Percentiles rank a stretch among this genome's conserved stretches.
Evolutionary conservation across 768 basidiomycete genomes (phyloP).

Genomic region (Strobilomyces echinocephalus): DNA sequence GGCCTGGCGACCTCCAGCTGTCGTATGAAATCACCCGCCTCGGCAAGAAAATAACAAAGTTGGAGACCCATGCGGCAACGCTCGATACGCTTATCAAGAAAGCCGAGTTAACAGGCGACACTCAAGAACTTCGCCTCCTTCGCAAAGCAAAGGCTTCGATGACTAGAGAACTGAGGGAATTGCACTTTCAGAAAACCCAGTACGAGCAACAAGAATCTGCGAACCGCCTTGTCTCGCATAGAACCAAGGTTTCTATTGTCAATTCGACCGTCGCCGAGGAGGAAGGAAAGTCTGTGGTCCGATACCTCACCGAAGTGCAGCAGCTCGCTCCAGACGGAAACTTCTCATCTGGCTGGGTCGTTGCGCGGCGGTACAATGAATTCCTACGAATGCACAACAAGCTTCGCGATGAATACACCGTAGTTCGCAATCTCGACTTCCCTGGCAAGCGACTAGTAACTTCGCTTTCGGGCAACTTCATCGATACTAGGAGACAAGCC

Average conservation of each 20-base stretch:
- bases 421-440: slow-evolving; percentile 74
- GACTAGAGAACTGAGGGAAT: slow-evolving; percentile 74
- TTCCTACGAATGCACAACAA: slow-evolving; percentile 87
- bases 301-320: slow-evolving; percentile 89
- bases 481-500: slow-evolving; percentile 73
- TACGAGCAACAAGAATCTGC: slow-evolving; percentile 94
- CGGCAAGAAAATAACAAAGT: slow-evolving; percentile 64
- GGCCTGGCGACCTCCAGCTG: slow-evolving; percentile 85
- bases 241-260: slow-evolving; percentile 81
- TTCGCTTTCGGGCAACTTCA: slow-evolving; percentile 79
- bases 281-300: slow-evolving; percentile 83
- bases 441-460: slow-evolving; percentile 92
- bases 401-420: slow-evolving; percentile 66
- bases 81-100: slow-evolving; percentile 88
- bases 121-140: slow-evolving; percentile 78
- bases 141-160: slow-evolving; percentile 78
- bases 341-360: slow-evolving; percentile 85
- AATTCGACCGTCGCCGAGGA: slow-evolving; percentile 80
- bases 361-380: slow-evolving; percentile 91
- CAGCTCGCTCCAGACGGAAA: slow-evolving; percentile 77
- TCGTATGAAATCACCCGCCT: slow-evolving; percentile 83
- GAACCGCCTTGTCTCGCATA: slow-evolving; percentile 77
- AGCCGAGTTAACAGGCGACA: slow-evolving; percentile 75
- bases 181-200: slow-evolving; percentile 86
- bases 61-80: slow-evolving; percentile 78